phyloP scores from a whole-genome alignment of 257 asterid species.

The Jacaranda mimosifolia region DNA sequence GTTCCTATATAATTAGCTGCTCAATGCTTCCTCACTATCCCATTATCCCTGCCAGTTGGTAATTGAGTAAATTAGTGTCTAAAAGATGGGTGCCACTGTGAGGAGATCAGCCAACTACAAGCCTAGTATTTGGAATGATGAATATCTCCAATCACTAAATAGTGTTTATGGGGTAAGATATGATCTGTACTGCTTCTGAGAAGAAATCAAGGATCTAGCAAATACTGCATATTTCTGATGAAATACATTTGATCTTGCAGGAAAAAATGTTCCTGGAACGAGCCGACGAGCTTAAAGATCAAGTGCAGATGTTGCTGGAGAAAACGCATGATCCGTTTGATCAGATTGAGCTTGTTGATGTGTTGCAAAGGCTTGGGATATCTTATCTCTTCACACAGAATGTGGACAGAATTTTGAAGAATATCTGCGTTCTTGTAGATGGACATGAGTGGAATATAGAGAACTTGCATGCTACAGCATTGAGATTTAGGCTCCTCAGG shows the following conservation, averaged over 20 bases:
- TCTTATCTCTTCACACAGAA: constrained; percentile 44
- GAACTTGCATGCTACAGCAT: constrained; percentile 34
- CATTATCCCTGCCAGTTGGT: not conserved
- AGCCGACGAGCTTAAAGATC: constrained; percentile 35
- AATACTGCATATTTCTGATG: too few species aligned
- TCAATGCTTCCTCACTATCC: not conserved
- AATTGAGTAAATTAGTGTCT: not conserved
- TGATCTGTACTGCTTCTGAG: not conserved
- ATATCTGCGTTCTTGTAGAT: not conserved
- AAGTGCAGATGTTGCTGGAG: constrained; percentile 26
- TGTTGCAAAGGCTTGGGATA: constrained; percentile 51
- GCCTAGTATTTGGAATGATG: constrained; percentile 29
- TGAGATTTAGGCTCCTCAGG: constrained; percentile 44
- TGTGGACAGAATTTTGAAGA: constrained; percentile 26
- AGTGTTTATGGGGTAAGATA: constrained; percentile 31
- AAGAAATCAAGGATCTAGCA: not conserved
- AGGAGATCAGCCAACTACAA: constrained; percentile 35
- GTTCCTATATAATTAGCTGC: not conserved
- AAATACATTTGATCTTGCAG: not conserved
- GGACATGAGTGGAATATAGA: not conserved
- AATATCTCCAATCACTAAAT: constrained; percentile 27
- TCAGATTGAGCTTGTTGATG: constrained; percentile 46
- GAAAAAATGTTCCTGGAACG: constrained; percentile 15
- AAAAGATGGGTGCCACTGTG: not conserved
- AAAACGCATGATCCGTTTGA: constrained; percentile 19